phyloP scores from a whole-genome alignment of 2,329 filamentous ascomycete genomes.

The Fusarium coicis region DNA sequence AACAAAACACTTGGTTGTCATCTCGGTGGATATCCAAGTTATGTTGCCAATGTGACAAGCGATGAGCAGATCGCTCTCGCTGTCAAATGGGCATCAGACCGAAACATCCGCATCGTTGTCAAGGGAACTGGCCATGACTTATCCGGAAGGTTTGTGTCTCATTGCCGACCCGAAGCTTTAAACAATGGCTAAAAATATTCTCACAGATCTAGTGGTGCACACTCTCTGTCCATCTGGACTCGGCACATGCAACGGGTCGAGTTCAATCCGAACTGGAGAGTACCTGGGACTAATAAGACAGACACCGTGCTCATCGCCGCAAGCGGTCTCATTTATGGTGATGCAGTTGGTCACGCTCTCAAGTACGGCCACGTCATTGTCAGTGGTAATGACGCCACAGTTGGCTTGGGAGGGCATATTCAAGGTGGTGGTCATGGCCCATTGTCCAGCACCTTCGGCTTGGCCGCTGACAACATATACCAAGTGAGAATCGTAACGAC shows the following conservation, averaged over 20 bases:
- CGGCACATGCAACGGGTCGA: not conserved
- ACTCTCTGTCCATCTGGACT: not conserved
- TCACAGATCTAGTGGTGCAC: not conserved
- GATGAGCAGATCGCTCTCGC: not conserved
- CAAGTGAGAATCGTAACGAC: not conserved
- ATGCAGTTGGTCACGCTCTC: not conserved
- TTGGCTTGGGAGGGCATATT: not conserved
- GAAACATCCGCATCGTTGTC: not conserved
- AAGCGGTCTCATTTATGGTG: not conserved
- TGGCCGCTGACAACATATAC: not conserved
- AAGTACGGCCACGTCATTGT: not conserved
- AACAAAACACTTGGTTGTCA: not conserved
- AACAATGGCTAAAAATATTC: not conserved
- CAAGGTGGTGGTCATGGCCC: not conserved
- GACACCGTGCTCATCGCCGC: not conserved
- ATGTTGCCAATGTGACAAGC: not conserved
- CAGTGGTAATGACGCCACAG: not conserved
- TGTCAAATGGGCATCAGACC: not conserved
- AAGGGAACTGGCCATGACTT: not conserved
- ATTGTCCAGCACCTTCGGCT: not conserved
- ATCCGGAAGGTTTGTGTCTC: not conserved
- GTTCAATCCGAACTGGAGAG: not conserved
- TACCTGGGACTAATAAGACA: not conserved
- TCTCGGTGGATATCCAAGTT: not conserved
- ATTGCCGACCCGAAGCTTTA: rapidly evolving